phyloP scores from a whole-genome alignment of 345 rosid species.

The Trapa bicornis region DNA sequence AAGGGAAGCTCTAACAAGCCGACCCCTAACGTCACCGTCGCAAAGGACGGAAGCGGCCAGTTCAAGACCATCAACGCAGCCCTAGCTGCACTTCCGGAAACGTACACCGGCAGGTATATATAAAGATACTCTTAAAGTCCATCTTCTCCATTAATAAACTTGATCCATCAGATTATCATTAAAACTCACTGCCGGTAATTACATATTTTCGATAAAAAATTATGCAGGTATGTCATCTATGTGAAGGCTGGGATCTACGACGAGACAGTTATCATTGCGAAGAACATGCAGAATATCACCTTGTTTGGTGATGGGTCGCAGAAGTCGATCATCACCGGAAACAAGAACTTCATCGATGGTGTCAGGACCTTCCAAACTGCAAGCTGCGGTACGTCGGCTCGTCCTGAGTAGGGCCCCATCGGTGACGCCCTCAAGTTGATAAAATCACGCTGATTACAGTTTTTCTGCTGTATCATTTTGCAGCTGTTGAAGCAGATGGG shows the following conservation, averaged over 20 bases:
- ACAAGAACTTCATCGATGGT: constrained; percentile 42
- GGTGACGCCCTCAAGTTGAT: too few relatives aligned
- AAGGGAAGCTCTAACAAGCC: constrained; percentile 23
- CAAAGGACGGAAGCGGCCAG: constrained; percentile 73
- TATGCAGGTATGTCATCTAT: constrained; percentile 52
- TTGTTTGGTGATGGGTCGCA: constrained; percentile 81
- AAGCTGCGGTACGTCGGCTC: constrained; percentile 37
- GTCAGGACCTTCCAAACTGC: constrained; percentile 49
- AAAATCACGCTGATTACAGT: too few relatives aligned
- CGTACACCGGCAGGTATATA: constrained; percentile 41
- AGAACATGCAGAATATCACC: constrained; percentile 43
- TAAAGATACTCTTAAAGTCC: constrained; percentile 5
- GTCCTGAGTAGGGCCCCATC: too few relatives aligned
- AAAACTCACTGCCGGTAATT: not conserved
- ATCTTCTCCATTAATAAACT: not conserved
- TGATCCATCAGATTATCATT: not conserved
- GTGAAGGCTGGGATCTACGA: constrained; percentile 60
- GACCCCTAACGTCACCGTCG: constrained; percentile 50
- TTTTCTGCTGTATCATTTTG: not conserved
- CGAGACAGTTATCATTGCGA: constrained; percentile 39
- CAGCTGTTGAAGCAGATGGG: constrained; percentile 58
- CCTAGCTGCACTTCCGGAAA: constrained; percentile 44
- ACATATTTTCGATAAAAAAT: not conserved
- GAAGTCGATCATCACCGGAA: constrained; percentile 58
- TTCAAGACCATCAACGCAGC: constrained; percentile 57